phyloP scores from a whole-genome alignment of 495 filamentous ascomycete species.

The Penicillium steckii region DNA sequence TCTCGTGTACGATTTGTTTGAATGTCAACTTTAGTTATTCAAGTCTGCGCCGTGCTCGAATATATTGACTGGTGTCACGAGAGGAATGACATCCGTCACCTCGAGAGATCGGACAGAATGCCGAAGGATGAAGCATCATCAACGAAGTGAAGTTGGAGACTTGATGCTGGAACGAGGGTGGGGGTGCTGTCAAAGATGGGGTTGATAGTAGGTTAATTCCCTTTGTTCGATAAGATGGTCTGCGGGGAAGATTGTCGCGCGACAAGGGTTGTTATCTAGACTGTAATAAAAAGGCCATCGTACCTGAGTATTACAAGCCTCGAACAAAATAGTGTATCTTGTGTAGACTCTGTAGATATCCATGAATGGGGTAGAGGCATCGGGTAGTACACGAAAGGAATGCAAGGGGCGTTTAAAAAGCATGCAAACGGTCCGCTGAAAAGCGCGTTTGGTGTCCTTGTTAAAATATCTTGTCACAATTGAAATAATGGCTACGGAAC shows the following conservation, averaged over 20 bases:
- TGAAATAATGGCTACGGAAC: neutral
- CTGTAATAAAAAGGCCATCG: neutral
- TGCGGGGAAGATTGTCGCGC: conserved; percentile 9
- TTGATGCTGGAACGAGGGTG: conserved; percentile 5
- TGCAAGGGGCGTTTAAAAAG: conserved; percentile 9
- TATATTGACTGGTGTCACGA: neutral
- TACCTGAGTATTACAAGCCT: neutral
- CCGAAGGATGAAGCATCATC: conserved; percentile 7
- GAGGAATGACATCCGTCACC: neutral
- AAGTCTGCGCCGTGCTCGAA: neutral
- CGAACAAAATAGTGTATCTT: neutral
- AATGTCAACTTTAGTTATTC: neutral
- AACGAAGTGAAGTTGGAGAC: neutral
- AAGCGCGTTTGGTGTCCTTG: neutral
- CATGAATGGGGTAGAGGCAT: neutral
- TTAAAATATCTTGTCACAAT: neutral
- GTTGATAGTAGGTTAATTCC: conserved; percentile 5
- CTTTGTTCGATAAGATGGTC: conserved; percentile 11
- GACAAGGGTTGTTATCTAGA: conserved; percentile 4
- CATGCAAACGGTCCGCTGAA: neutral
- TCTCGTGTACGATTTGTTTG: neutral
- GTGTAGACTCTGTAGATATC: neutral
- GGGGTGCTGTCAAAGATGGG: conserved; percentile 25
- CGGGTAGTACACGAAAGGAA: neutral
- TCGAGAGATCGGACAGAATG: conserved; percentile 15